phyloP scores from a whole-genome alignment of 345 rosid species.

The Ceriops zippeliana region DNA sequence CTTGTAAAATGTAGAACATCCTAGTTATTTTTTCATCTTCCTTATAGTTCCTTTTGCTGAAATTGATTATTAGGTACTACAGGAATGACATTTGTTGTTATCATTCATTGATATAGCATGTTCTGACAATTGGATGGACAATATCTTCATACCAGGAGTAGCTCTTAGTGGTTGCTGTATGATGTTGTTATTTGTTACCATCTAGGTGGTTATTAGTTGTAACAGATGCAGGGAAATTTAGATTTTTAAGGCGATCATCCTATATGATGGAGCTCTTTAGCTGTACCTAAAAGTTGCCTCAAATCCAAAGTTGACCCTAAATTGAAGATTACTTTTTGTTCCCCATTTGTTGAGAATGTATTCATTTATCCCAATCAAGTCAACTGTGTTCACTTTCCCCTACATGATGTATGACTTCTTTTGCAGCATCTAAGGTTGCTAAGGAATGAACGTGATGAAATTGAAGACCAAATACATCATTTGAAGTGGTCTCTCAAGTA shows the following conservation, averaged over 20 bases:
- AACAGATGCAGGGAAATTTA: background rate
- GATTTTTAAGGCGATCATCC: background rate
- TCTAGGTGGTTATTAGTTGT: background rate
- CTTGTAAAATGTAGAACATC: background rate
- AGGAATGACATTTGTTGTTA: background rate
- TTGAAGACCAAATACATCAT: constrained; percentile 85
- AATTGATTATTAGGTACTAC: background rate
- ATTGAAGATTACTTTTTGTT: no score
- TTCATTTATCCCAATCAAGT: background rate
- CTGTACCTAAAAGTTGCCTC: no score
- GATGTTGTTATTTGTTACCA: background rate
- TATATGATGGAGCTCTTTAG: no score
- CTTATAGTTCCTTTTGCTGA: background rate
- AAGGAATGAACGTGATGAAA: constrained; percentile 78
- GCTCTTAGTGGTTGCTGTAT: background rate
- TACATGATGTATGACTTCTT: background rate
- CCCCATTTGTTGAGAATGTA: no score
- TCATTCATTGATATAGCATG: background rate
- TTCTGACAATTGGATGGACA: background rate
- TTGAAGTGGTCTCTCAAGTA: constrained; percentile 79
- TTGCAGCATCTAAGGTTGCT: constrained; percentile 65
- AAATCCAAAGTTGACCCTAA: no score
- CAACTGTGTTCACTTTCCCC: background rate
- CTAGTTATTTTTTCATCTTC: background rate
- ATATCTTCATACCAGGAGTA: background rate